A percentile compares a stretch with the other conserved stretches of the same genome.
Conservation (phyloP, 2,329 filamentous ascomycete species). For the Coniosporium tulheliwenetii region DNA sequence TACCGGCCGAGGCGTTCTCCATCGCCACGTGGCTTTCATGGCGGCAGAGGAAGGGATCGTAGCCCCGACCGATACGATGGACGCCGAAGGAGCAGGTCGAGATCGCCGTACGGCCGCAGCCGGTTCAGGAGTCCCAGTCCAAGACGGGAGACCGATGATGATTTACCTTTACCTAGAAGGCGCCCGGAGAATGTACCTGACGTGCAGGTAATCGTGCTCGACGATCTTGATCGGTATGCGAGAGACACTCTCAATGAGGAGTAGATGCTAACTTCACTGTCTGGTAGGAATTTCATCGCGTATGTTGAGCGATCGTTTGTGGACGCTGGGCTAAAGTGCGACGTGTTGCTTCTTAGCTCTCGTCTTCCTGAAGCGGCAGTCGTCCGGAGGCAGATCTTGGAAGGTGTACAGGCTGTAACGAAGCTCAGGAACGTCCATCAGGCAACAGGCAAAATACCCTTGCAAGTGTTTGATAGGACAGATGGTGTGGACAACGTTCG, state of each 20-base stretch:
- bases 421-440: conserved; percentile 60
- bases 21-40: conserved; percentile 24
- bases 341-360: conserved; percentile 66
- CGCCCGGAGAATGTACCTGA: conserved; percentile 67
- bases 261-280: background rate
- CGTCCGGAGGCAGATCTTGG: conserved; percentile 71
- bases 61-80: conserved; percentile 35
- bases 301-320: conserved; percentile 71
- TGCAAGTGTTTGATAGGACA: conserved; percentile 75
- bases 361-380: conserved; percentile 62
- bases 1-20: conserved; percentile 34
- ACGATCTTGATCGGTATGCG: conserved; percentile 48
- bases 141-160: conserved; percentile 40
- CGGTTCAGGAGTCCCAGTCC: conserved; percentile 58
- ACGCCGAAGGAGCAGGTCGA: conserved; percentile 42
- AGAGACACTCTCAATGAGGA: background rate
- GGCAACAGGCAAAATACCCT: conserved; percentile 53
- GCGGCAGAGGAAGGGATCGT: conserved; percentile 20
- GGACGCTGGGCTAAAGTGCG: conserved; percentile 53
- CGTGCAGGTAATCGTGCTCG: conserved; percentile 71
- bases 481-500: conserved; percentile 58
- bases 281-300: conserved; percentile 53
- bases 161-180: conserved; percentile 57
- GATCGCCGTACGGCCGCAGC: conserved; percentile 50
- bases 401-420: conserved; percentile 76